Conservation (phyloP, 2,329 filamentous ascomycete genomes). For the Neonectria sp. region DNA sequence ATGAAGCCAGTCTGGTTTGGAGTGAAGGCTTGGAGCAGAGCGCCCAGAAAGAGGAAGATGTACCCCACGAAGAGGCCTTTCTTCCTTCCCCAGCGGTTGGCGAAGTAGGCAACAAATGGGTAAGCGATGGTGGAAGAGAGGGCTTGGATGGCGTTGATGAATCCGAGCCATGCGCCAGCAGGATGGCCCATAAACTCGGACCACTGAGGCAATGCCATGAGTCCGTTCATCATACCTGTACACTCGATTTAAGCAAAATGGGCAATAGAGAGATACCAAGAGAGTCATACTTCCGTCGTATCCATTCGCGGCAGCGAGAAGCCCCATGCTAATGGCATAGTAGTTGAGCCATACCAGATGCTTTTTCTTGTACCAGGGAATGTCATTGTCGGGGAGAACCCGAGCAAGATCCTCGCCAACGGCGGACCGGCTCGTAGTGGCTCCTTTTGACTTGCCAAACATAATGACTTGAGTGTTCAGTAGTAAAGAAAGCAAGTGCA, state of each 20-base stretch:
- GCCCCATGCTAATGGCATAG: slow-evolving; percentile 23
- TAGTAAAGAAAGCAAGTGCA: neutral
- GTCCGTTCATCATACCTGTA: slow-evolving; percentile 11
- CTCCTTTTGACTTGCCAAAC: slow-evolving; percentile 10
- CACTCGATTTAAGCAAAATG: no score
- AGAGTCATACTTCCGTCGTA: slow-evolving; percentile 6
- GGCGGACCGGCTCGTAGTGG: neutral
- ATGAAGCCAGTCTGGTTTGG: slow-evolving; percentile 25
- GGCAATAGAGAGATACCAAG: no score
- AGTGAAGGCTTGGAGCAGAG: slow-evolving; percentile 23
- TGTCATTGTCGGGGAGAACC: slow-evolving; percentile 30
- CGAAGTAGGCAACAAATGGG: slow-evolving; percentile 31
- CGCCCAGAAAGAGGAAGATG: slow-evolving; percentile 21
- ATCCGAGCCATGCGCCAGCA: slow-evolving; percentile 33
- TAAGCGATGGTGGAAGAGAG: slow-evolving; percentile 27
- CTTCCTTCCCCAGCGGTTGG: slow-evolving; percentile 34
- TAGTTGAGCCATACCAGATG: slow-evolving; percentile 34
- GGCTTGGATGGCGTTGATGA: slow-evolving; percentile 35
- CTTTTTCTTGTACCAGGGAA: slow-evolving; percentile 35
- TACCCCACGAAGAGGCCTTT: slow-evolving; percentile 28
- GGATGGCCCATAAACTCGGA: slow-evolving; percentile 33
- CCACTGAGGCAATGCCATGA: slow-evolving; percentile 32
- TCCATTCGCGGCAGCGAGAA: slow-evolving; percentile 32
- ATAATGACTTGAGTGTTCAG: neutral
- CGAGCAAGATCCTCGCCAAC: slow-evolving; percentile 33